These are phyloP conservation scores for Dioscorea zingiberensis DNA, from an alignment of 106 monocot species.

Conservation along the genomic window DNA sequence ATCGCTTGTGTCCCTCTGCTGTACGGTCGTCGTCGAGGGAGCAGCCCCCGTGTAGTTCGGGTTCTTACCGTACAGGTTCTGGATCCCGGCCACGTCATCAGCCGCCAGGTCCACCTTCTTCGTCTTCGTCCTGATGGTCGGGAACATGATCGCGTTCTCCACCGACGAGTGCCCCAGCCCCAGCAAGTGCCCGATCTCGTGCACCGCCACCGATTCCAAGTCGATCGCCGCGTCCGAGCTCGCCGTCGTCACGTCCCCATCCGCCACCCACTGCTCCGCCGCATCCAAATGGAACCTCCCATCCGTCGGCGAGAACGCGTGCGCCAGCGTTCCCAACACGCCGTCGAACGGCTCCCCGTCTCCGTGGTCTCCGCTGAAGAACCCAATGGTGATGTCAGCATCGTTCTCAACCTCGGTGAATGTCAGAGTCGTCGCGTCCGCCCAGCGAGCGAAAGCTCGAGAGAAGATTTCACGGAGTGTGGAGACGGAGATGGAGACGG, in stretches of 20 bases:
- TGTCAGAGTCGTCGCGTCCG: slow-evolving; percentile 45
- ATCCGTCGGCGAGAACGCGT: slow-evolving; percentile 89
- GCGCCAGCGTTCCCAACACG: slow-evolving; percentile 73
- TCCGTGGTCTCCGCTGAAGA: slow-evolving; percentile 71
- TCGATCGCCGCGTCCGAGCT: slow-evolving; percentile 45
- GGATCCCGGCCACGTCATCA: slow-evolving; percentile 68
- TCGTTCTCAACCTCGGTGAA: slow-evolving; percentile 32
- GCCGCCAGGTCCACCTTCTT: slow-evolving; percentile 49
- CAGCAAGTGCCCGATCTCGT: slow-evolving; percentile 79
- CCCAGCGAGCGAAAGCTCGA: slow-evolving; percentile 72
- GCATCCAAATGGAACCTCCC: slow-evolving; percentile 88
- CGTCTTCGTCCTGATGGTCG: slow-evolving; percentile 36
- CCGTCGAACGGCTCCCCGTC: slow-evolving; percentile 91
- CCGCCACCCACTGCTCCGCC: slow-evolving; percentile 69
- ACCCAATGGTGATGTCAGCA: slow-evolving; percentile 66
- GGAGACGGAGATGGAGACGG: slow-evolving; percentile 25
- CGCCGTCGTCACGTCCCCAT: slow-evolving; percentile 29
- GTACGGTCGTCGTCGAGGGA: slow-evolving; percentile 8
- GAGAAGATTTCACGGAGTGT: slow-evolving; percentile 46
- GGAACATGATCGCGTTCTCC: slow-evolving; percentile 57
- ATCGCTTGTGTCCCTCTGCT: slow-evolving; percentile 1
- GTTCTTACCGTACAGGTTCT: slow-evolving; percentile 76
- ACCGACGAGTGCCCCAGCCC: slow-evolving; percentile 62
- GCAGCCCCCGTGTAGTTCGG: slow-evolving; percentile 29
- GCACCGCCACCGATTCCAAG: slow-evolving; percentile 92